phyloP scores from a whole-genome alignment of 352 stramenopile species.

The Pseudoperonospora humuli region DNA sequence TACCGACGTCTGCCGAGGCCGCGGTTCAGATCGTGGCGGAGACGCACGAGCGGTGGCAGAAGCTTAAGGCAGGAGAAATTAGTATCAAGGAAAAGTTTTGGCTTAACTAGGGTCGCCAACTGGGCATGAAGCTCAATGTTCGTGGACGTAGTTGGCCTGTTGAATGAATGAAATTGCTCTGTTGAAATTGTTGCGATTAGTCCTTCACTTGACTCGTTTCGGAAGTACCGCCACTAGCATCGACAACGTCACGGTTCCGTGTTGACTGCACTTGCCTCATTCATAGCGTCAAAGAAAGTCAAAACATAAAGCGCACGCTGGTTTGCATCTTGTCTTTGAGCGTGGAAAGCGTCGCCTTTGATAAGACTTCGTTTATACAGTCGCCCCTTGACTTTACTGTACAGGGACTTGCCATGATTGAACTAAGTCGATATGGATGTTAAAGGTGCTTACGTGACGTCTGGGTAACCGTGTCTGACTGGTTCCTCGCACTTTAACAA shows the following conservation, averaged over 20 bases:
- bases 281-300: too few species aligned
- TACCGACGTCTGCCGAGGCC: constrained; percentile 38
- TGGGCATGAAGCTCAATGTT: constrained; percentile 8
- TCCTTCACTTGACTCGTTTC: background rate
- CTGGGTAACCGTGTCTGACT: too few species aligned
- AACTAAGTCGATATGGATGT: too few species aligned
- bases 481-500: too few species aligned
- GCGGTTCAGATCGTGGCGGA: constrained; percentile 58
- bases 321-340: too few species aligned
- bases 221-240: constrained; percentile 19
- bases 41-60: constrained; percentile 67
- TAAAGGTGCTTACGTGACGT: too few species aligned
- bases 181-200: constrained; percentile 12
- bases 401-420: too few species aligned
- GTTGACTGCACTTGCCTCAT: constrained; percentile 26
- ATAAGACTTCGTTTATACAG: too few species aligned
- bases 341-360: too few species aligned
- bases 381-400: too few species aligned
- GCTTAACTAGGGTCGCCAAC: constrained; percentile 27
- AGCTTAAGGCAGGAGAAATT: constrained; percentile 54
- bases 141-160: constrained; percentile 11
- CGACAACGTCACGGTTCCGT: constrained; percentile 24
- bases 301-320: too few species aligned
- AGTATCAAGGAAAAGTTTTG: constrained; percentile 59
- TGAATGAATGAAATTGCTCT: constrained; percentile 21